Conservation (phyloP, 148 eudicot genomes). For the Cornus kousa region DNA sequence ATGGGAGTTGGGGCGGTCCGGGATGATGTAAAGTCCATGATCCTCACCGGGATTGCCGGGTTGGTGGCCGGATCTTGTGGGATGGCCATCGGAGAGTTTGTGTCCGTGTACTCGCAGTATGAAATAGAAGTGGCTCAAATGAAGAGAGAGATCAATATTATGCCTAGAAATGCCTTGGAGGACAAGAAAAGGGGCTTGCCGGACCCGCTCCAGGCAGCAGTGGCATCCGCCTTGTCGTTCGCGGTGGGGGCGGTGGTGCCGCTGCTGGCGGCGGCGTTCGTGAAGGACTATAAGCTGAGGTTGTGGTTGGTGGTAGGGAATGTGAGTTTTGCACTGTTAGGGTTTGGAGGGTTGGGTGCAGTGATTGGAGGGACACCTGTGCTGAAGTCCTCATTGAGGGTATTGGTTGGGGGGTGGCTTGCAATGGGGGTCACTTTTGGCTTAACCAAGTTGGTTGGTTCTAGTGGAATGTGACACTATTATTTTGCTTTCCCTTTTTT, state of each 20-base stretch:
- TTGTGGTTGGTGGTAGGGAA: too few species aligned
- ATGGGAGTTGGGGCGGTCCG: slow-evolving; percentile 27
- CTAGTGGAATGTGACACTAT: slow-evolving; percentile 16
- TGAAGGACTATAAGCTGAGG: slow-evolving; percentile 21
- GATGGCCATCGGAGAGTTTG: too few species aligned
- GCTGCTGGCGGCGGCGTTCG: slow-evolving; percentile 44
- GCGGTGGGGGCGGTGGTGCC: slow-evolving; percentile 52
- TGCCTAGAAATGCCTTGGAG: slow-evolving; percentile 1
- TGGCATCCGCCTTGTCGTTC: slow-evolving; percentile 46
- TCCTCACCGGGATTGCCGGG: too few species aligned
- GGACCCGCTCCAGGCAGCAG: slow-evolving; percentile 44
- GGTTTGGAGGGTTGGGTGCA: too few species aligned
- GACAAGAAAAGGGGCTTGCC: slow-evolving; percentile 31
- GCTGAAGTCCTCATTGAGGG: slow-evolving; percentile 18
- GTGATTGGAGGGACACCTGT: too few species aligned
- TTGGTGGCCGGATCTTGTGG: too few species aligned
- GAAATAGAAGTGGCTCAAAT: too few species aligned
- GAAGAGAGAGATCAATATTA: too few species aligned
- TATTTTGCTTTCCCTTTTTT: too few species aligned
- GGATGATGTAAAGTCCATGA: too few species aligned
- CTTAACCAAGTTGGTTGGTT: slow-evolving; percentile 44
- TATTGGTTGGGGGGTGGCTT: slow-evolving; percentile 60
- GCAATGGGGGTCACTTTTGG: slow-evolving; percentile 61
- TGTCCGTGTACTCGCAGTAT: too few species aligned
- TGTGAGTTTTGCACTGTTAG: too few species aligned